A percentile compares a stretch with the other conserved stretches of the same genome.
phyloP scores from a whole-genome alignment of 164 flowering plant species.

The Liquidambar formosana region DNA sequence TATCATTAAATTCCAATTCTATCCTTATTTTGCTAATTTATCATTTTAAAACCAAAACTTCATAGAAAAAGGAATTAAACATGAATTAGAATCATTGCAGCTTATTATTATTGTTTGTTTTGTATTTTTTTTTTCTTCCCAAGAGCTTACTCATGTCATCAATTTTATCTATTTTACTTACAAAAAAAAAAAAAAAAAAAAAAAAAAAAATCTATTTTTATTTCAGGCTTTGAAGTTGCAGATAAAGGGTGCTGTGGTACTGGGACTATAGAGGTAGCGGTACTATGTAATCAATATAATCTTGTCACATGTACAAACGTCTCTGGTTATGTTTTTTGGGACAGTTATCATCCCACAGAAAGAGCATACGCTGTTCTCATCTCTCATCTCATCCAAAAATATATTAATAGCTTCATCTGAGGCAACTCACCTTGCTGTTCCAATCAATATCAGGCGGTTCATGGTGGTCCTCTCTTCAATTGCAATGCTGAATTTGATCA shows the following conservation, averaged over 20 bases:
- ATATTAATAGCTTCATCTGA: slow-evolving; percentile 4
- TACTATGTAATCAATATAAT: slow-evolving; percentile 8
- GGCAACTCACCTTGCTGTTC: background rate
- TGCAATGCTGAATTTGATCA: too few relatives aligned
- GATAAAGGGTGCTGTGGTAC: slow-evolving; percentile 38
- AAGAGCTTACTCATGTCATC: too few relatives aligned
- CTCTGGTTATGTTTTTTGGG: slow-evolving; percentile 34
- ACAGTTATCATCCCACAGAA: slow-evolving; percentile 36
- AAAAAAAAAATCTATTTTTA: too few relatives aligned
- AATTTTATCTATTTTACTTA: too few relatives aligned
- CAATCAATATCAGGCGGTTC: background rate
- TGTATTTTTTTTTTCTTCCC: too few relatives aligned
- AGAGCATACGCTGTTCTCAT: slow-evolving; percentile 32
- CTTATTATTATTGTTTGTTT: too few relatives aligned
- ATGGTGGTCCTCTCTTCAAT: background rate
- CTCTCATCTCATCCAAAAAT: slow-evolving; percentile 1
- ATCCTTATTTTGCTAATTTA: too few relatives aligned
- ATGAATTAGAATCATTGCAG: too few relatives aligned
- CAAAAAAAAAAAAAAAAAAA: too few relatives aligned
- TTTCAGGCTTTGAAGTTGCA: slow-evolving; percentile 31
- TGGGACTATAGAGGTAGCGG: slow-evolving; percentile 23
- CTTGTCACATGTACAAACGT: slow-evolving; percentile 18
- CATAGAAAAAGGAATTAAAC: too few relatives aligned
- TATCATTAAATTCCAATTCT: too few relatives aligned
- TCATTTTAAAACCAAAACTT: too few relatives aligned